A percentile compares a stretch with the other conserved stretches of the same genome.
Evolutionary conservation across 2,329 filamentous ascomycete species (phyloP).

Genomic region (Aspergillus pseudotamarii): DNA sequence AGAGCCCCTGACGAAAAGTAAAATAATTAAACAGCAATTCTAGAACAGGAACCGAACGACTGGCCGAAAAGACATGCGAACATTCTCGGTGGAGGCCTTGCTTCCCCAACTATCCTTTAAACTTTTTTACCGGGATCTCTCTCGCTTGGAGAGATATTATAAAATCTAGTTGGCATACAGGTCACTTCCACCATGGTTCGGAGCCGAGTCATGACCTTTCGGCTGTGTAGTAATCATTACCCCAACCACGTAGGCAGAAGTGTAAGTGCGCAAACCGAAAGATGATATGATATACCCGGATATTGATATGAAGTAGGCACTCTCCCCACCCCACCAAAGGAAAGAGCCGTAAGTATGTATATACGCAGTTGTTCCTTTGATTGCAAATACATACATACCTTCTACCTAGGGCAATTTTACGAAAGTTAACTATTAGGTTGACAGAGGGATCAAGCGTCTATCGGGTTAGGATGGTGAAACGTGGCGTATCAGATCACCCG

Average conservation of each 20-base stretch:
- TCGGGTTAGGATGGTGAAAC: constrained; percentile 27
- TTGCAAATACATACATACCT: too few species aligned
- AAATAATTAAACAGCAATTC: background rate
- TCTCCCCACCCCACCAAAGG: background rate
- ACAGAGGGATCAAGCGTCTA: constrained; percentile 2
- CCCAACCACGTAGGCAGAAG: background rate
- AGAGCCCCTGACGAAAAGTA: background rate
- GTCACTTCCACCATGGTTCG: background rate
- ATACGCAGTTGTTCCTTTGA: background rate
- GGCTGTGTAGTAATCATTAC: background rate
- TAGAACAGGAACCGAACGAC: background rate
- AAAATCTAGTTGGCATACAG: background rate
- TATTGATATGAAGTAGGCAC: background rate
- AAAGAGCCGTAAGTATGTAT: background rate
- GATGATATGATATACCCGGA: background rate
- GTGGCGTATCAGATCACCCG: constrained; percentile 20
- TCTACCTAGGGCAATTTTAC: constrained; percentile 6
- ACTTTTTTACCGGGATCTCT: background rate
- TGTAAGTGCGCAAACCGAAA: background rate
- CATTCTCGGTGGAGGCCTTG: background rate
- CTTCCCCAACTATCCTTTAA: background rate
- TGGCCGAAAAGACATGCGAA: background rate
- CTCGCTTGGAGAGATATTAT: background rate
- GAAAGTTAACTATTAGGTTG: background rate
- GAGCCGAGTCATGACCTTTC: background rate